phyloP scores from a whole-genome alignment of 768 basidiomycete species.

The Kwoniella sp. region DNA sequence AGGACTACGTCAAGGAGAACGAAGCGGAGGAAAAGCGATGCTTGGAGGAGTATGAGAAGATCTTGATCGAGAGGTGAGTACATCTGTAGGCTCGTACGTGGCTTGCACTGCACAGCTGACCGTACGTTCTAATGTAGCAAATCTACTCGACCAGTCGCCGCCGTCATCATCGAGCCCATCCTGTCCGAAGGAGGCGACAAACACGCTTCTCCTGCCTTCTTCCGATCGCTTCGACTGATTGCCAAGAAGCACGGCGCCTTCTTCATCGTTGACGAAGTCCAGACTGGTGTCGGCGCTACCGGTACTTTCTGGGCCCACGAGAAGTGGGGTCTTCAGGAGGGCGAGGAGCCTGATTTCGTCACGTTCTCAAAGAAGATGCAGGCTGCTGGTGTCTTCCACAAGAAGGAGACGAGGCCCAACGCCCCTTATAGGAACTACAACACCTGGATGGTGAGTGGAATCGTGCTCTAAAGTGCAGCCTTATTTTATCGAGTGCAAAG shows the following conservation, averaged over 20 bases:
- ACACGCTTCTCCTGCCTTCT: slow-evolving; percentile 58
- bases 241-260: slow-evolving; percentile 57
- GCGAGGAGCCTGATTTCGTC: slow-evolving; percentile 58
- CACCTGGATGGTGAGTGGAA: slow-evolving; percentile 49
- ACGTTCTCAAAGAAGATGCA: slow-evolving; percentile 60
- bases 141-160: slow-evolving; percentile 56
- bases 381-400: slow-evolving; percentile 58
- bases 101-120: no score
- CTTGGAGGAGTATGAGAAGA: slow-evolving; percentile 52
- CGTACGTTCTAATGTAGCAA: slow-evolving; percentile 33
- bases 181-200: slow-evolving; percentile 59
- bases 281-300: slow-evolving; percentile 60
- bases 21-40: slow-evolving; percentile 54
- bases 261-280: slow-evolving; percentile 59
- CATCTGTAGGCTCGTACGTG: no score
- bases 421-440: slow-evolving; percentile 56
- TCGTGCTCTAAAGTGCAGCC: neutral
- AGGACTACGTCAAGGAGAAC: slow-evolving; percentile 56
- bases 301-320: slow-evolving; percentile 60
- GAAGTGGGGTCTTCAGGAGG: slow-evolving; percentile 55
- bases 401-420: slow-evolving; percentile 52
- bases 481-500: no score
- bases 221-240: slow-evolving; percentile 55
- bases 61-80: slow-evolving; percentile 46
- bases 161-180: slow-evolving; percentile 60